Evolutionary conservation across 495 filamentous ascomycete species (phyloP).

Genomic region (Hypoxylon cercidicola): DNA sequence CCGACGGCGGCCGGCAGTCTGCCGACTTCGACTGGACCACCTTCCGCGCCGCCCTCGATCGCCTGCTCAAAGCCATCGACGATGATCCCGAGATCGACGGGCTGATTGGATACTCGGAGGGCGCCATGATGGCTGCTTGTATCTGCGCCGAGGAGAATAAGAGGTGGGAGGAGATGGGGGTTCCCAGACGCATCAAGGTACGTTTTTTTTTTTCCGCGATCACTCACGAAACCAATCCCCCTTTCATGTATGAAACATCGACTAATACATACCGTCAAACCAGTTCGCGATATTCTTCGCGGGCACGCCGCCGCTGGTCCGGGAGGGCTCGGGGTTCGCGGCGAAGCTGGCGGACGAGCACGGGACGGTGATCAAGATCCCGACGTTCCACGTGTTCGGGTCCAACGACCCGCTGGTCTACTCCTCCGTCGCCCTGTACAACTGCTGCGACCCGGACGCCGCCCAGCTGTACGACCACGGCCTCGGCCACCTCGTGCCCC

Average conservation of each 20-base stretch:
- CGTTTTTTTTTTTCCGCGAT: neutral
- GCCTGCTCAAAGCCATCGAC: constrained; percentile 49
- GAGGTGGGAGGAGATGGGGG: constrained; percentile 49
- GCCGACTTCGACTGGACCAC: constrained; percentile 40
- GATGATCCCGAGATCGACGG: constrained; percentile 56
- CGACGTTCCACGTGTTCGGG: constrained; percentile 67
- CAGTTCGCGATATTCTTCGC: constrained; percentile 64
- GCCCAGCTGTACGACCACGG: constrained; percentile 67
- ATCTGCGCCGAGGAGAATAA: constrained; percentile 61
- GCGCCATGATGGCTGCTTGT: constrained; percentile 61
- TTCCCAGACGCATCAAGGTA: constrained; percentile 58
- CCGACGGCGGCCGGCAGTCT: constrained; percentile 35
- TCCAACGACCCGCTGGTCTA: constrained; percentile 65
- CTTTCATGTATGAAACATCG: neutral
- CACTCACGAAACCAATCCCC: neutral
- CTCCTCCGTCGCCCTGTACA: constrained; percentile 64
- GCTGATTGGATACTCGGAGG: constrained; percentile 65
- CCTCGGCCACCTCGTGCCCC: constrained; percentile 63
- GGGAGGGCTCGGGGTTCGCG: constrained; percentile 52
- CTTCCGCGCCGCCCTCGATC: constrained; percentile 47
- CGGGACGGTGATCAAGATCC: constrained; percentile 59
- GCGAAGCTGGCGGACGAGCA: constrained; percentile 57
- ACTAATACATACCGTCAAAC: neutral
- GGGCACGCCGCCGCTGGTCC: constrained; percentile 63
- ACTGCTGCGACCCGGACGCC: constrained; percentile 62